phyloP scores from a whole-genome alignment of 1,284 basidiomycete genomes.

The Grifola frondosa region DNA sequence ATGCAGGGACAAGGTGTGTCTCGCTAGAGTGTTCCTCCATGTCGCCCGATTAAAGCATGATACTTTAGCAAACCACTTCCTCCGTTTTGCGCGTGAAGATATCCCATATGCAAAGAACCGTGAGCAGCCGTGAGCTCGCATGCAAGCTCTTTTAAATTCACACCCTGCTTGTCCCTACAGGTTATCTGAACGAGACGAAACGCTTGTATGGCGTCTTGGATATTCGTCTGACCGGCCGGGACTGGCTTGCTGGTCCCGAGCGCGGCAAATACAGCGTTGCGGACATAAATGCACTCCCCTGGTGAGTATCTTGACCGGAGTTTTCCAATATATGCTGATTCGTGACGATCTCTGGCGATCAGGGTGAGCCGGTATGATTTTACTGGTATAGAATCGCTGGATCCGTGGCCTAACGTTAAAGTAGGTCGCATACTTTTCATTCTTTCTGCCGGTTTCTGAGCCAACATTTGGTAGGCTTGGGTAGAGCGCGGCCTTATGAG shows the following conservation, averaged over 20 bases:
- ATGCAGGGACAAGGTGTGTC: conserved; percentile 64
- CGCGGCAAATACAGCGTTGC: conserved; percentile 67
- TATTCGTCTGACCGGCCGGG: conserved; percentile 56
- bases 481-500: conserved; percentile 41
- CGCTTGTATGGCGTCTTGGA: conserved; percentile 77
- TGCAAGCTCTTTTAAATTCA: not conserved
- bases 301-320: conserved; percentile 29
- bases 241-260: conserved; percentile 69
- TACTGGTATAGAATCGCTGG: conserved; percentile 52
- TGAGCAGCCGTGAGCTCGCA: conserved; percentile 22
- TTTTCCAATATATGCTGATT: not conserved
- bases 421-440: conserved; percentile 8
- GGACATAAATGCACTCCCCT: conserved; percentile 59
- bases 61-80: conserved; percentile 51
- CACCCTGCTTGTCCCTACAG: conserved; percentile 27
- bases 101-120: conserved; percentile 65
- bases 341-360: not conserved
- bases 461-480: conserved; percentile 43
- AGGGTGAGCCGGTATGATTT: conserved; percentile 41
- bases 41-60: conserved; percentile 1
- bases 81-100: conserved; percentile 52
- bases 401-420: conserved; percentile 40
- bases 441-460: not conserved
- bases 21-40: not conserved
- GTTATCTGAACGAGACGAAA: conserved; percentile 74